Base-by-base conservation (phyloP, 108 stramenopile species). In the Stephanodiscus triporus region DNA sequence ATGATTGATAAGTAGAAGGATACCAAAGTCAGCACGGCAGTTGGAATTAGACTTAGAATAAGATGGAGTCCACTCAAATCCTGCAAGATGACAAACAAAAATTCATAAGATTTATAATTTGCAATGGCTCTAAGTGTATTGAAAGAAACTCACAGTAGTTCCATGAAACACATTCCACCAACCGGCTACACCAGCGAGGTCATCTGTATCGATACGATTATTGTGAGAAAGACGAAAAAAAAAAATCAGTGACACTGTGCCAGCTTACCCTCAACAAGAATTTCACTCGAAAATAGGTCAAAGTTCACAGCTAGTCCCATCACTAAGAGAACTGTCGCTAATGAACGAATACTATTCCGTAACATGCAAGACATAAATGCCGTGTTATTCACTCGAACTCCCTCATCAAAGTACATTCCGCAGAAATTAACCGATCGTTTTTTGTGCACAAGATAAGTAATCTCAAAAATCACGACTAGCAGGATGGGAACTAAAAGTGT, bases 401-500 rank as follows among this genome's bases (percentile, higher is more conserved):
- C 85, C 34, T 86, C 85, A 54, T 86, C 85, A 61, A 86, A 86
- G 54, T 69, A 75, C 70, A 86, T 83, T n/a, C 82, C 82, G 34
- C 81, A 83, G 66, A 86, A 83, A 57, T 85, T 81, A 29, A 85
- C 84, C 11, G 75, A 78, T 4, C 84, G 57, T 11, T 70, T 8
- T 72, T 81, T 81, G 67, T 84, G 84, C 10, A 81, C 76, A n/a
- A 84, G 45, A 48, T 84, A 84, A 1, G 84, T 84, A 54, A 81
- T 64, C 58, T 84, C 84, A 17, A 81, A 85, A 24, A 77, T 72
- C 17, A 70, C 77, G 13, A 81, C 65, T 0, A 85, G 69, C 6
- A 85, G 59, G 23, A 78, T 63, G 10, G 84, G 80, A 26, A 81
- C 79, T 47, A 62, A 71, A 17, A 77, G 67, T 0, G 77, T 42